Base-by-base conservation (phyloP, 768 basidiomycete species). In the Leccinum broughii region DNA sequence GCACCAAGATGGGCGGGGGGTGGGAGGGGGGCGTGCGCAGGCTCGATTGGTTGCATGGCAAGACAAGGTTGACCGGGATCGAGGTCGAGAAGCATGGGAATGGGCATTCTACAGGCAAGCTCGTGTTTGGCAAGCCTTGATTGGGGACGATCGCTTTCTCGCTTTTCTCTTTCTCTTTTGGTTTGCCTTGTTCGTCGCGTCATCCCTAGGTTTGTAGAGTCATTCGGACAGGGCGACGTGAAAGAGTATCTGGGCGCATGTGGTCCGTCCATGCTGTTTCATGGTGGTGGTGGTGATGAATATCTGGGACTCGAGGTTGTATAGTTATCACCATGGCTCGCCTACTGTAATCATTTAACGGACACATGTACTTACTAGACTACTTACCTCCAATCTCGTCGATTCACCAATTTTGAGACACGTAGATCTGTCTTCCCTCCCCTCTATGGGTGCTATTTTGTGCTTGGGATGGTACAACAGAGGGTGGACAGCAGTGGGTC, bases 41-140 rank as follows among this genome's bases (percentile, higher is more conserved):
- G 52, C 70, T 89, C 13, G 88, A 89, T 74, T 88, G 84, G 80
- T 76, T 89, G 50, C 84, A 83, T 20, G 78, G 81, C 34, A 87
- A 85, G 67, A 86, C 83, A 34, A 74, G 77, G 51, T 68, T 89
- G 39, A 76, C 85, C 34, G 88, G 88, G 26, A 78, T 89, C 61
- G 85, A 87, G 66, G 78, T 86, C 60, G 79, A 81, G 66, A 84
- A 80, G 62, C 73, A 76, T 51, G 66, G 71, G 8, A 69, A 74
- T 30, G 71, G 71, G n/a, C 69, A 70, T 44, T 68, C 77, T 52
- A 75, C 75, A 4, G 83, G 83, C 53, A 83, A 77, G 64, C 77
- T 84, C 41, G 74, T 85, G 58, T 85, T 85, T 60, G 72, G 73
- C 6, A 77, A 73, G 59, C 68, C 77, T 52, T 80, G 69, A 78